Percentiles rank a stretch among this genome's conserved stretches.
phyloP scores from a whole-genome alignment of 352 stramenopile genomes.

The Thalassiosira sp. region DNA sequence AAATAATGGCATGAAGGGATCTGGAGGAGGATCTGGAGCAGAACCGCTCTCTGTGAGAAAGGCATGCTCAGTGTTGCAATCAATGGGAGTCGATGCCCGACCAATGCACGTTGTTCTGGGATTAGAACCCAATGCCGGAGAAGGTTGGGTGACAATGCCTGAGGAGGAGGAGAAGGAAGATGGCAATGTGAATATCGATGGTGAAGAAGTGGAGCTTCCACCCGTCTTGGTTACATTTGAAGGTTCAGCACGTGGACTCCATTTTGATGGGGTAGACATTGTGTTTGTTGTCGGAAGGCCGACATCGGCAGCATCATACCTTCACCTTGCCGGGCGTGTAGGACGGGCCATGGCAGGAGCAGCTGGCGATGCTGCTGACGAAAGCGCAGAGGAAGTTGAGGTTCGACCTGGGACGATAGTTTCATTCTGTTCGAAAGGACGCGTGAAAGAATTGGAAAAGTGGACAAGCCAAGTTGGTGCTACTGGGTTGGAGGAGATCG shows the following conservation, averaged over 20 bases:
- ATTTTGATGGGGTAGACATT: constrained; percentile 70
- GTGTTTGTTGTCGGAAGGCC: constrained; percentile 62
- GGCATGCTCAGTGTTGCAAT: constrained; percentile 49
- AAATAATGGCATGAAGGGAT: constrained; percentile 1
- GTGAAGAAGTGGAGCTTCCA: constrained; percentile 42
- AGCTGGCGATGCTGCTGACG: not conserved
- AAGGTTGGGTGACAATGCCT: constrained; percentile 13
- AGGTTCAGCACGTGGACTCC: constrained; percentile 64
- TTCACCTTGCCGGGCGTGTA: constrained; percentile 60
- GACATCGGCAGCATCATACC: constrained; percentile 58
- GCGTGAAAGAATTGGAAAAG: constrained; percentile 60
- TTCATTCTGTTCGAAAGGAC: constrained; percentile 63
- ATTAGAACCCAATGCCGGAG: constrained; percentile 54
- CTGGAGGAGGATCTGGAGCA: constrained; percentile 13
- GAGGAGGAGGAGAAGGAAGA: constrained; percentile 31
- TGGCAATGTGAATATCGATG: constrained; percentile 13
- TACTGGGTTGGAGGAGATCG: constrained; percentile 59
- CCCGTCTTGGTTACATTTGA: constrained; percentile 74
- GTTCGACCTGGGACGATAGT: constrained; percentile 54
- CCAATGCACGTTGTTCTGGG: constrained; percentile 66
- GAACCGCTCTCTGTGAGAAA: constrained; percentile 53
- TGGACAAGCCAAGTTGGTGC: constrained; percentile 69
- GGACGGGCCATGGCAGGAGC: constrained; percentile 35
- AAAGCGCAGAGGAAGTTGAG: constrained; percentile 33
- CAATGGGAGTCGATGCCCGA: constrained; percentile 56